A percentile compares a stretch with the other conserved stretches of the same genome.
phyloP scores from a whole-genome alignment of 2,329 filamentous ascomycete species.

The Hymenoscyphus infarciens region DNA sequence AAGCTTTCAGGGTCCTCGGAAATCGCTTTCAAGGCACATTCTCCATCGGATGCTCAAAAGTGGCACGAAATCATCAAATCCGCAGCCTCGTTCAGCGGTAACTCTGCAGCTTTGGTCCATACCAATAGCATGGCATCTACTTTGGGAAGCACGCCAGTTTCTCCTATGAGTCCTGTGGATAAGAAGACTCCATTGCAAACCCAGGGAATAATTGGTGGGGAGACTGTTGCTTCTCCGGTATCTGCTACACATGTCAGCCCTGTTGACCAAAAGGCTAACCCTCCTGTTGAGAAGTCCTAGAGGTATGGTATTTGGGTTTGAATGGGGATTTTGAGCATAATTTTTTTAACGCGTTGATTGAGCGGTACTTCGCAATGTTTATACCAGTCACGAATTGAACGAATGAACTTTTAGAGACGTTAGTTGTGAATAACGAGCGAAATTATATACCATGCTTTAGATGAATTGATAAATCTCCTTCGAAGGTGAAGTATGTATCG shows the following conservation, averaged over 20 bases:
- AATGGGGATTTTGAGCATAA: neutral
- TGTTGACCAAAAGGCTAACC: conserved; percentile 6
- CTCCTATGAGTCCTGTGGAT: conserved; percentile 26
- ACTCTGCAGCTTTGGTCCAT: neutral
- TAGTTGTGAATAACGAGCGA: neutral
- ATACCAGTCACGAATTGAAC: neutral
- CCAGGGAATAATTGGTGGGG: conserved; percentile 24
- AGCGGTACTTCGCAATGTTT: conserved; percentile 1
- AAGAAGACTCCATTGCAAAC: conserved; percentile 29
- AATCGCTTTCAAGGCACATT: conserved; percentile 83
- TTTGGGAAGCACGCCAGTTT: conserved; percentile 22
- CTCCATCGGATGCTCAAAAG: conserved; percentile 71
- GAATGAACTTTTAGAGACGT: neutral
- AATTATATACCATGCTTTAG: neutral
- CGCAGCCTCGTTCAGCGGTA: conserved; percentile 20
- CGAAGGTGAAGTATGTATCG: too few relatives aligned
- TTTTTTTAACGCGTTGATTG: neutral
- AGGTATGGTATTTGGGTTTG: neutral
- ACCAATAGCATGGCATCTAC: conserved; percentile 15
- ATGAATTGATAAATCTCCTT: neutral
- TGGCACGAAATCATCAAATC: conserved; percentile 72
- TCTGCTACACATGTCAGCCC: conserved; percentile 16
- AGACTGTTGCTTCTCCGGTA: conserved; percentile 28
- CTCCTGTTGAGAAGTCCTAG: conserved; percentile 5
- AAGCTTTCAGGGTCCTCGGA: conserved; percentile 79